These are phyloP conservation scores for Ocimum tenuiflorum DNA, from an alignment of 257 asterid species.

Conservation along the genomic window DNA sequence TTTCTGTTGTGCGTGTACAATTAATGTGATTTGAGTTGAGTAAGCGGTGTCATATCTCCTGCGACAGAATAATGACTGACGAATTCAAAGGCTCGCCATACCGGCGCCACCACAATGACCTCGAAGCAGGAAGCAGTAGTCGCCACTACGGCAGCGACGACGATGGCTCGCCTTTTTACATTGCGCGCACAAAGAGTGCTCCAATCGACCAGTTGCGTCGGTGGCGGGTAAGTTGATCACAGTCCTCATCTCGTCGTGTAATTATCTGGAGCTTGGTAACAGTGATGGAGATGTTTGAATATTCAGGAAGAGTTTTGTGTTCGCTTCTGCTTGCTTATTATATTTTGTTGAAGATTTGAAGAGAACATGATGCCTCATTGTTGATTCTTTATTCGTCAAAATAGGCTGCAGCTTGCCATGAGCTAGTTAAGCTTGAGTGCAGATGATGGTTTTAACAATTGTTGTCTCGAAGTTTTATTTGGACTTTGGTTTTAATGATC, in stretches of 20 bases:
- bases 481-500: too few species aligned
- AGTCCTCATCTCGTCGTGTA: background rate
- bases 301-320: background rate
- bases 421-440: background rate
- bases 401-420: background rate
- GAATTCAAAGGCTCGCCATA: constrained; percentile 50
- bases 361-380: background rate
- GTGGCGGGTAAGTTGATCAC: constrained; percentile 68
- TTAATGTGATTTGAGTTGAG: constrained; percentile 12
- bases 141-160: constrained; percentile 38
- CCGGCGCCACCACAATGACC: constrained; percentile 50
- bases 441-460: background rate
- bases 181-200: constrained; percentile 75
- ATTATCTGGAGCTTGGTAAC: background rate
- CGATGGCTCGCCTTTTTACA: constrained; percentile 52
- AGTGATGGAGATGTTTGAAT: background rate
- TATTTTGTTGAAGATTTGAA: background rate
- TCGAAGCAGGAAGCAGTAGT: constrained; percentile 42
- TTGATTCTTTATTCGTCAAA: background rate
- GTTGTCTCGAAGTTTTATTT: background rate
- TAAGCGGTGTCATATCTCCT: constrained; percentile 61
- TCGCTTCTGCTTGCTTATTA: background rate
- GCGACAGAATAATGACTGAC: constrained; percentile 48
- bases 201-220: constrained; percentile 60
- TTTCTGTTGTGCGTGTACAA: background rate